Percentiles rank a stretch among this genome's conserved stretches.
phyloP scores from a whole-genome alignment of 2,329 filamentous ascomycete genomes.

The Exophiala viscosa region DNA sequence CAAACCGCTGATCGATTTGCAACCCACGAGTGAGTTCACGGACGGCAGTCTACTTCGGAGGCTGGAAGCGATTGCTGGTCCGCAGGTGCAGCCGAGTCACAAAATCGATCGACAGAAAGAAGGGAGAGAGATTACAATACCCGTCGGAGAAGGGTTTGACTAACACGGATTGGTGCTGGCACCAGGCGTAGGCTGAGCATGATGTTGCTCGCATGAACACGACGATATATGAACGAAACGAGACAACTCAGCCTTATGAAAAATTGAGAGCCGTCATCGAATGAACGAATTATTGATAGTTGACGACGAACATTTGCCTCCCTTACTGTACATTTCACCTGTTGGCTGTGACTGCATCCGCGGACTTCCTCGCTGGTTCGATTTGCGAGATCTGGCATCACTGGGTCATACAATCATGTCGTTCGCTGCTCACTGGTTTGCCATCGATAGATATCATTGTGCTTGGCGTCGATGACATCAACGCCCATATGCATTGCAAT shows the following conservation, averaged over 20 bases:
- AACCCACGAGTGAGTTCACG: conserved; percentile 40
- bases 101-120: conserved; percentile 22
- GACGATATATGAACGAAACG: neutral
- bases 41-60: conserved; percentile 45
- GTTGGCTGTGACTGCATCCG: neutral
- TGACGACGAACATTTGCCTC: too few relatives aligned
- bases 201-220: neutral
- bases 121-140: conserved; percentile 17
- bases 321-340: too few relatives aligned
- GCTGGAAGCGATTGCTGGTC: conserved; percentile 28
- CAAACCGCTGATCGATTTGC: conserved; percentile 44
- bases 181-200: neutral
- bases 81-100: conserved; percentile 11
- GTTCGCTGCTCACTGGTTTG: too few relatives aligned
- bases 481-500: neutral
- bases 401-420: too few relatives aligned
- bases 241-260: neutral
- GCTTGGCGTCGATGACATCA: conserved; percentile 1
- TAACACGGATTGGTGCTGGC: neutral
- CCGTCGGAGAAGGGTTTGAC: conserved; percentile 13
- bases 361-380: too few relatives aligned
- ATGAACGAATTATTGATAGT: too few relatives aligned
- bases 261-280: neutral
- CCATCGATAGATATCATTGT: neutral
- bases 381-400: too few relatives aligned